These are phyloP conservation scores for Trametes cubensis DNA, from an alignment of 768 basidiomycete species.

Conservation along the genomic window DNA sequence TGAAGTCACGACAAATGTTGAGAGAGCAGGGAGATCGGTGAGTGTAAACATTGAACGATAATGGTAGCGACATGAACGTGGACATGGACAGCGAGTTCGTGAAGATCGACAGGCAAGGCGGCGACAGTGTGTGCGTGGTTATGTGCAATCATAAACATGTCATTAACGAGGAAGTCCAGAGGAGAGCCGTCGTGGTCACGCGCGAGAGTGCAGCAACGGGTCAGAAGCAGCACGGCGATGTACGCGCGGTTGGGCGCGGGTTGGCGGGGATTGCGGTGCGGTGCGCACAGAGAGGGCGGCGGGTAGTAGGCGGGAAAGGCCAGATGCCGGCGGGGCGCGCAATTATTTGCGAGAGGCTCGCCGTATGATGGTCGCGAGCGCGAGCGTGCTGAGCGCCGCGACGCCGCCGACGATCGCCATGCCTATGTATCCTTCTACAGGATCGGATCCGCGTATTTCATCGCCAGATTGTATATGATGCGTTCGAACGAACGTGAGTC, in stretches of 20 bases:
- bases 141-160: neutral
- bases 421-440: constrained; percentile 93
- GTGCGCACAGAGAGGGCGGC: neutral
- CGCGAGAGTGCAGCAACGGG: neutral
- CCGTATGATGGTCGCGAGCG: constrained; percentile 80
- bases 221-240: neutral
- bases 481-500: neutral
- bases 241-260: neutral
- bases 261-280: neutral
- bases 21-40: too few species aligned
- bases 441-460: neutral
- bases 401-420: constrained; percentile 94
- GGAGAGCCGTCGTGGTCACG: too few species aligned
- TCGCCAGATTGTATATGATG: constrained; percentile 1
- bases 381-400: constrained; percentile 79
- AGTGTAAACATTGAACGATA: constrained; percentile 5
- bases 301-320: neutral
- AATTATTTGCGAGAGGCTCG: constrained; percentile 61
- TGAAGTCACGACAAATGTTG: neutral
- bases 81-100: constrained; percentile 10
- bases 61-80: constrained; percentile 7
- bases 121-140: neutral
- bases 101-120: neutral
- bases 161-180: neutral
- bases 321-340: constrained; percentile 9